These are phyloP conservation scores for Acanthochlamys bracteata DNA, from an alignment of 106 monocot species.

Conservation along the genomic window DNA sequence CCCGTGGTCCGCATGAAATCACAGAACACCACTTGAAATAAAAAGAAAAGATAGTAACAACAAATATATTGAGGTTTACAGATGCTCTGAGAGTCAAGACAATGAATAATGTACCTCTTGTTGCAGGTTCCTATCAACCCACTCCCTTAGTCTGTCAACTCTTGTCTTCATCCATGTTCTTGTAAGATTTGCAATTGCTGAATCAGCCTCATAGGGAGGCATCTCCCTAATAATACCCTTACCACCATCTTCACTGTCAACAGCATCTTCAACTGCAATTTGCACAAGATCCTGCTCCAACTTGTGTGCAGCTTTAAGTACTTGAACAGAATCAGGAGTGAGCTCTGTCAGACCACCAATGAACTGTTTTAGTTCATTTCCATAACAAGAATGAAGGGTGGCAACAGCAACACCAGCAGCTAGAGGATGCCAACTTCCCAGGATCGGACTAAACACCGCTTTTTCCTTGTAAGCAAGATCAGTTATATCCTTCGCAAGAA, in stretches of 20 bases:
- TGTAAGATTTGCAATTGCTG: conserved; percentile 65
- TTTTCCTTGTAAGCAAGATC: conserved; percentile 84
- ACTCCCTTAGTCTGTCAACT: conserved; percentile 63
- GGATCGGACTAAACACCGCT: conserved; percentile 73
- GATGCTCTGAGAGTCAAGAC: no score
- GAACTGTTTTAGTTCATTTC: conserved; percentile 93
- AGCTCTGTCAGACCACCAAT: conserved; percentile 65
- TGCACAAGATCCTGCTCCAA: conserved; percentile 88
- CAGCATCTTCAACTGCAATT: conserved; percentile 91
- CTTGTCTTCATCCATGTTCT: conserved; percentile 75
- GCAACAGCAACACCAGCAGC: conserved; percentile 94
- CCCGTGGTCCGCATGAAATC: no score
- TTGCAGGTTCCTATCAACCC: conserved; percentile 76
- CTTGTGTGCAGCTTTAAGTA: conserved; percentile 86
- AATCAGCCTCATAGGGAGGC: conserved; percentile 92
- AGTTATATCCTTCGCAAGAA: conserved; percentile 85
- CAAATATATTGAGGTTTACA: no score
- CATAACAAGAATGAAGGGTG: conserved; percentile 91
- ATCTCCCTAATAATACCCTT: conserved; percentile 88
- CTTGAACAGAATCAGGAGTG: conserved; percentile 76
- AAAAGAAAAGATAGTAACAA: no score
- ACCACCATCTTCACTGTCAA: conserved; percentile 99
- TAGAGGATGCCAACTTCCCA: conserved; percentile 88
- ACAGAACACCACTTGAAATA: no score
- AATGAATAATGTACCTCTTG: conserved; percentile 60